phyloP scores from a whole-genome alignment of 495 filamentous ascomycete genomes.

The Penicillium cinerascens region DNA sequence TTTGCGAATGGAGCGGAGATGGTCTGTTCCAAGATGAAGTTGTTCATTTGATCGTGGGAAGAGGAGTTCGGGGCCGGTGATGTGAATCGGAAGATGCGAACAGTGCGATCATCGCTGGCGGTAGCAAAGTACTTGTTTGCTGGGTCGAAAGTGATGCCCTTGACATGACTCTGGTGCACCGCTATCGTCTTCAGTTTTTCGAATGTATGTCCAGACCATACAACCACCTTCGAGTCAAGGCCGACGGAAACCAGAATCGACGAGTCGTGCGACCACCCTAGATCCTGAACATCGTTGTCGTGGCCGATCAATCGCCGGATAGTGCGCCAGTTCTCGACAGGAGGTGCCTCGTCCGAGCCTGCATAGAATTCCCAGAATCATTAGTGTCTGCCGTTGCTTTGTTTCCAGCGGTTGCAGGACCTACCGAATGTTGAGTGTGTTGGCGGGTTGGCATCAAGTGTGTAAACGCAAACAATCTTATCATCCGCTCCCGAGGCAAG shows the following conservation, averaged over 20 bases:
- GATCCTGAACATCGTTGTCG: constrained; percentile 97
- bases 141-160: constrained; percentile 96
- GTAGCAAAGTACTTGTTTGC: constrained; percentile 99
- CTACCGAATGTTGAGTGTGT: constrained; percentile 74
- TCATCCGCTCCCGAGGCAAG: constrained; percentile 96
- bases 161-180: constrained; percentile 93
- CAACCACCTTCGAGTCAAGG: constrained; percentile 94
- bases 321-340: constrained; percentile 96
- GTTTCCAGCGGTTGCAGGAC: constrained; percentile 16
- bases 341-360: constrained; percentile 87
- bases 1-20: constrained; percentile 80
- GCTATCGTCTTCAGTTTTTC: constrained; percentile 93
- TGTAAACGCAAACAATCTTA: constrained; percentile 96
- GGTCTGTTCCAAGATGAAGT: constrained; percentile 85
- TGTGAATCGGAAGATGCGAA: constrained; percentile 95
- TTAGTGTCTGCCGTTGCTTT: neutral
- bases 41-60: constrained; percentile 88
- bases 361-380: constrained; percentile 7
- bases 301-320: constrained; percentile 89
- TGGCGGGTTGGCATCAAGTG: constrained; percentile 76
- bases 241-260: constrained; percentile 95
- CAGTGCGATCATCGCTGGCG: constrained; percentile 91
- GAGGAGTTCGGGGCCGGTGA: constrained; percentile 89
- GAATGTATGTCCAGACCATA: constrained; percentile 97
- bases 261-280: constrained; percentile 95